phyloP scores from a whole-genome alignment of 164 flowering plant genomes.

The Aristolochia contorta region DNA sequence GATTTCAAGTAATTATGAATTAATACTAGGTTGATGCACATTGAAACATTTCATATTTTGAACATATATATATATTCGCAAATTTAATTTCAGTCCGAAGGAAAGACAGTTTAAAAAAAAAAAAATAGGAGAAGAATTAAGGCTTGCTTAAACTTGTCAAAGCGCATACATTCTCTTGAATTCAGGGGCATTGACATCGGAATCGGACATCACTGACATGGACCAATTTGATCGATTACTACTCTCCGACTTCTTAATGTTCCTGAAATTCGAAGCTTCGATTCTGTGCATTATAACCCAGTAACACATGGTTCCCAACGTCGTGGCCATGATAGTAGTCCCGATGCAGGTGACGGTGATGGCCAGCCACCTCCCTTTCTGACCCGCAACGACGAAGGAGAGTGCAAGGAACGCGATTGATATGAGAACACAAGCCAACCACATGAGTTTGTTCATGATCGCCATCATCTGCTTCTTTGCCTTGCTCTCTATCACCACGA shows the following conservation, averaged over 20 bases:
- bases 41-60: no score
- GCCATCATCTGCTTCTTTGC: constrained; percentile 96
- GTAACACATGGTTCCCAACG: constrained; percentile 77
- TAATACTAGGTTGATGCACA: no score
- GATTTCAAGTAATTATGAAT: no score
- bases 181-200: constrained; percentile 44
- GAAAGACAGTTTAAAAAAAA: background rate
- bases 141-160: no score
- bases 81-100: background rate
- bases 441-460: constrained; percentile 91
- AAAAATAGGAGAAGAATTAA: no score
- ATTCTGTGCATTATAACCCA: constrained; percentile 75
- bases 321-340: constrained; percentile 58
- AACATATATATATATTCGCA: no score
- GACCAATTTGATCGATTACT: constrained; percentile 42
- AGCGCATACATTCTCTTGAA: constrained; percentile 80
- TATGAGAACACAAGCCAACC: constrained; percentile 82
- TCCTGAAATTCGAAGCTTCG: constrained; percentile 52
- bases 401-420: constrained; percentile 77
- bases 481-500: constrained; percentile 87
- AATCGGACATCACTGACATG: constrained; percentile 40
- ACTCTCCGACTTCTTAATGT: constrained; percentile 49
- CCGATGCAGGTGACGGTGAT: constrained; percentile 75
- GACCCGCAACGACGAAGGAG: constrained; percentile 72
- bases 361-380: constrained; percentile 60